Percentiles rank a stretch among this genome's conserved stretches.
phyloP scores from a whole-genome alignment of 441 rosid species.

The Pelargonium hybrid region DNA sequence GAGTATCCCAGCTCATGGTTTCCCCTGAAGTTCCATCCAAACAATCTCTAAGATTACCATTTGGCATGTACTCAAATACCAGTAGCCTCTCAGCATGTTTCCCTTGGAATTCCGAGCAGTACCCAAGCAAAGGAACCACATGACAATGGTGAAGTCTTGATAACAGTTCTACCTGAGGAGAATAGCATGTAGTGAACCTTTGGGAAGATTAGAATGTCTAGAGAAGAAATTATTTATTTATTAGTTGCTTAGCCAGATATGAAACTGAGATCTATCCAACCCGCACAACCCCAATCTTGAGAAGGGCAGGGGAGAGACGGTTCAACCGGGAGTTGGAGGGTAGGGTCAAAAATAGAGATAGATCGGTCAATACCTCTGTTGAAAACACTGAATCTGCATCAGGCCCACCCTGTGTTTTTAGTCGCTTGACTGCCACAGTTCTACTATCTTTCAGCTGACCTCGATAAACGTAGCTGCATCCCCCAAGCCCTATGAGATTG shows the following conservation, averaged over 20 bases:
- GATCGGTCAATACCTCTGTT: slow-evolving; percentile 44
- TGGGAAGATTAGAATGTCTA: background rate
- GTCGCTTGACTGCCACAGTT: slow-evolving; percentile 72
- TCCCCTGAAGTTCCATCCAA: slow-evolving; percentile 56
- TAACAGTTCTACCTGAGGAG: slow-evolving; percentile 59
- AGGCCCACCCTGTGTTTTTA: slow-evolving; percentile 49
- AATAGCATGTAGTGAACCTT: slow-evolving; percentile 8
- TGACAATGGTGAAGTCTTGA: slow-evolving; percentile 87
- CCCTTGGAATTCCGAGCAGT: slow-evolving; percentile 68
- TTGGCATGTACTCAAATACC: slow-evolving; percentile 70
- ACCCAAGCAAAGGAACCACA: slow-evolving; percentile 82
- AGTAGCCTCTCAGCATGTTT: slow-evolving; percentile 69
- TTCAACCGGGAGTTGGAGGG: background rate
- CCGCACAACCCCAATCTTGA: background rate
- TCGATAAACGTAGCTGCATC: slow-evolving; percentile 74
- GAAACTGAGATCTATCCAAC: background rate
- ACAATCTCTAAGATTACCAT: slow-evolving; percentile 76
- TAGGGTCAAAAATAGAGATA: background rate
- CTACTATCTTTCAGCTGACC: slow-evolving; percentile 78
- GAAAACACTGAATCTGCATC: slow-evolving; percentile 54
- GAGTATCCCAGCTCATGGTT: slow-evolving; percentile 54
- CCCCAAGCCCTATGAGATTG: slow-evolving; percentile 72
- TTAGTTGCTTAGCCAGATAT: background rate
- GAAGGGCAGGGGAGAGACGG: background rate
- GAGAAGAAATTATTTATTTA: background rate